Conservation (phyloP, 208 protist genomes). For the Leishmania amazonensis region DNA sequence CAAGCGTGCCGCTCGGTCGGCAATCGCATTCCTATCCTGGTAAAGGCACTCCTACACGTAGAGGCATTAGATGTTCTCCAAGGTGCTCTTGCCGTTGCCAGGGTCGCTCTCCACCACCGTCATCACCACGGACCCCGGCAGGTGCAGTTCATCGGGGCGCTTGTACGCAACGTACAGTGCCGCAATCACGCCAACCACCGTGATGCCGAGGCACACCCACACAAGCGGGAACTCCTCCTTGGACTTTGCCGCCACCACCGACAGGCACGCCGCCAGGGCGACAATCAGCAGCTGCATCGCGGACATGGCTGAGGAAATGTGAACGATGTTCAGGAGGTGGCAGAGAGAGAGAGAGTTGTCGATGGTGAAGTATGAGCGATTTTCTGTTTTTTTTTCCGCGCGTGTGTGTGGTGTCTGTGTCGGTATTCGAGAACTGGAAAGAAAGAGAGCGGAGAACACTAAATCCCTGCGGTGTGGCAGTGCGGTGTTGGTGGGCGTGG, state of each 20-base stretch:
- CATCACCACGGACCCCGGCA: conserved; percentile 44
- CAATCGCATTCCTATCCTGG: neutral
- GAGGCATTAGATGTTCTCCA: neutral
- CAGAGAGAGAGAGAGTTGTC: neutral
- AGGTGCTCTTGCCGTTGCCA: conserved; percentile 12
- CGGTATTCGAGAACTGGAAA: neutral
- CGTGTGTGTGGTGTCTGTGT: neutral
- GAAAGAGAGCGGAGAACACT: neutral
- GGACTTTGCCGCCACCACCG: conserved; percentile 23
- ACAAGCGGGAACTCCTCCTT: conserved; percentile 64
- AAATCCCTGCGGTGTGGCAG: neutral
- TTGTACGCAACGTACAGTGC: conserved; percentile 54
- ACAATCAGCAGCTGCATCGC: conserved; percentile 25
- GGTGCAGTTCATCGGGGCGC: conserved; percentile 55
- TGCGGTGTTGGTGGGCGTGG: neutral
- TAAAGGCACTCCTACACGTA: neutral
- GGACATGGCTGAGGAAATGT: neutral
- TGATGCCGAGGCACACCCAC: conserved; percentile 70
- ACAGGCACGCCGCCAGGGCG: conserved; percentile 30
- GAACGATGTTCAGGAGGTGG: neutral
- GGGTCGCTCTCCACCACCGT: conserved; percentile 32
- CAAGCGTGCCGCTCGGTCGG: neutral
- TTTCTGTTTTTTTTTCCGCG: neutral
- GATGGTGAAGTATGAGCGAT: neutral
- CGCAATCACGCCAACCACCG: conserved; percentile 44